Base-by-base conservation (phyloP, 495 filamentous ascomycete species). In the Evernia prunastri region DNA sequence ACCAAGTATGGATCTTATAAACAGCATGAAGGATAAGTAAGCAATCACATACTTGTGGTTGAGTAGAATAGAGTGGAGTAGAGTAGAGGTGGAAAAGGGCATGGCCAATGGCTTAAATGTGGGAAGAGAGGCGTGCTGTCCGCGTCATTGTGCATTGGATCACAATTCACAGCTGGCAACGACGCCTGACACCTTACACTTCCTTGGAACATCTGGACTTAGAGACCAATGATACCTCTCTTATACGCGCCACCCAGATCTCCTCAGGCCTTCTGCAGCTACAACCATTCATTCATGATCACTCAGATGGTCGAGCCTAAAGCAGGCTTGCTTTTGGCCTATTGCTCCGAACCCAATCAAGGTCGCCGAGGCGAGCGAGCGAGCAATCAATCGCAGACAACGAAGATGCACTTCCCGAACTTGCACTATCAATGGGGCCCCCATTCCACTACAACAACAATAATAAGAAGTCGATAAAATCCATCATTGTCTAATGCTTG, bases 371-470 rank as follows among this genome's bases (percentile, higher is more conserved):
- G 53, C 61, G 61, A 63, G 39, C 20, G 29, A 62, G 31, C 31
- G 61, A 63, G 39, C 20, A n/a, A 62, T 20, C 31, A 56, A 49
- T 63, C n/a, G 53, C 61, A 63, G 53, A 58, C 61, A 57, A 60
- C 59, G 20, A 60, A 60, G 59, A 40, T 51, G 25, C 17, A 57
- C 36, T n/a, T 36, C 37, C 54, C 53, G 40, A 43, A 35, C 40
- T 56, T 47, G 33, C 39, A 42, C 6, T 29, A 57, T 10, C 54
- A 63, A 56, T 56, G 31, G 11, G n/a, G 17, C 43, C 45, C 51
- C 29, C 39, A 54, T 53, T 42, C 11, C 31, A 23, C 9, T n/a
- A 27, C 9, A 35, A 36, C 20, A 7, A 39, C 13, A 27, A 37
- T 39, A 33, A 36, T 15, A 42, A 23, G 15, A 12, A 25, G 17